Percentiles rank a stretch among this genome's conserved stretches.
phyloP scores from a whole-genome alignment of 805 yeast species.

The Metschnikowia continentalis region DNA sequence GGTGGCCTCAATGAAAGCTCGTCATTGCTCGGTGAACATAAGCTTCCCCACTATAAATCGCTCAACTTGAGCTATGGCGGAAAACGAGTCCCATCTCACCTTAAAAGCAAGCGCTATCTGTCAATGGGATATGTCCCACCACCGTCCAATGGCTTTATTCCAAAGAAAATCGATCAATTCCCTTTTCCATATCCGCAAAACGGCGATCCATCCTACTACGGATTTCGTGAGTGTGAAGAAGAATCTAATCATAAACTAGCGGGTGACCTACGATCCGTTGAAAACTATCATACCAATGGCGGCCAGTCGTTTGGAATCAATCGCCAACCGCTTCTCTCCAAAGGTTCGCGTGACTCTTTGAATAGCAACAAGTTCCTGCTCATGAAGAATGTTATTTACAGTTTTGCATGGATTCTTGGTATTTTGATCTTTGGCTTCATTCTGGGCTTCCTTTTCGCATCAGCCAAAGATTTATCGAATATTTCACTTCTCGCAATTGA shows the following conservation, averaged over 20 bases:
- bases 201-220: slow-evolving; percentile 30
- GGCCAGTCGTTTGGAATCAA: neutral
- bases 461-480: slow-evolving; percentile 75
- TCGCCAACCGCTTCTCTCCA: slow-evolving; percentile 29
- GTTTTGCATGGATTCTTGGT: slow-evolving; percentile 41
- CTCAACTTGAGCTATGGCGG: slow-evolving; percentile 32
- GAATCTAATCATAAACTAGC: slow-evolving; percentile 16
- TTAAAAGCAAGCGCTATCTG: slow-evolving; percentile 32
- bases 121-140: slow-evolving; percentile 34
- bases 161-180: slow-evolving; percentile 22
- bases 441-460: slow-evolving; percentile 79
- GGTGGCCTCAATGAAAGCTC: slow-evolving; percentile 28
- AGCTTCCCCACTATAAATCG: slow-evolving; percentile 39
- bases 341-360: slow-evolving; percentile 18
- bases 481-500: slow-evolving; percentile 59
- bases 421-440: slow-evolving; percentile 72
- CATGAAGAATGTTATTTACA: slow-evolving; percentile 36
- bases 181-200: slow-evolving; percentile 34
- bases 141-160: slow-evolving; percentile 3
- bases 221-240: slow-evolving; percentile 39
- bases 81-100: slow-evolving; percentile 17
- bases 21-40: slow-evolving; percentile 25
- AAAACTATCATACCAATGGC: neutral
- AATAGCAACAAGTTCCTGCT: slow-evolving; percentile 17
- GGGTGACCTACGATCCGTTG: neutral